Evolutionary conservation across 1,139 yeast genomes (phyloP).

Genomic region (Diutina pseudorugosa): DNA sequence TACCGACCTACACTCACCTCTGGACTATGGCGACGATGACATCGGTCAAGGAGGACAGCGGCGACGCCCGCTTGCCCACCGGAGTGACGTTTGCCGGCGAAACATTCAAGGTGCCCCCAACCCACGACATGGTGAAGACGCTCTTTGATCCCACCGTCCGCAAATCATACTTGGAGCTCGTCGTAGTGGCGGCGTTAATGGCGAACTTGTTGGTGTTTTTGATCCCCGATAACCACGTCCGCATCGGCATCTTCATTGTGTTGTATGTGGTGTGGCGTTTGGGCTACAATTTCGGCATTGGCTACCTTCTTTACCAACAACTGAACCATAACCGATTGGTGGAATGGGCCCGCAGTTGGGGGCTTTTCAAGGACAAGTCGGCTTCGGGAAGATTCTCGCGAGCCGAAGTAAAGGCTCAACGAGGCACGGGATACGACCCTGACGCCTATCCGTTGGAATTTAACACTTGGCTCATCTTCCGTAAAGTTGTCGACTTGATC

Average conservation of each 20-base stretch:
- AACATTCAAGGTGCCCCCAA: constrained; percentile 59
- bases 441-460: constrained; percentile 55
- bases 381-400: constrained; percentile 17
- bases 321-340: constrained; percentile 49
- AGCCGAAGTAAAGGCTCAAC: constrained; percentile 29
- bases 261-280: constrained; percentile 69
- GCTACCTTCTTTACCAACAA: constrained; percentile 56
- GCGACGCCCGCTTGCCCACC: constrained; percentile 8
- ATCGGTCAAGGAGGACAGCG: not conserved
- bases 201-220: constrained; percentile 41
- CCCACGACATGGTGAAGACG: constrained; percentile 80
- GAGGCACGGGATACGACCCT: constrained; percentile 42
- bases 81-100: constrained; percentile 39
- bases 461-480: constrained; percentile 73
- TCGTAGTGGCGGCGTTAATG: constrained; percentile 41
- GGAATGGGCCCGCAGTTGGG: constrained; percentile 31
- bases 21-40: constrained; percentile 2
- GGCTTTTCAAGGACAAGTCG: constrained; percentile 29
- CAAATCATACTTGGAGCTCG: constrained; percentile 55
- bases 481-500: constrained; percentile 72
- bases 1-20: not conserved
- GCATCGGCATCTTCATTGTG: constrained; percentile 36
- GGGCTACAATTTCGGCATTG: constrained; percentile 72
- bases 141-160: constrained; percentile 65
- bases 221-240: constrained; percentile 13